Evolutionary conservation across 495 filamentous ascomycete genomes (phyloP), one percentile per base, ranked within the genome.

Genomic region (Neurospora tetrasperma): DNA sequence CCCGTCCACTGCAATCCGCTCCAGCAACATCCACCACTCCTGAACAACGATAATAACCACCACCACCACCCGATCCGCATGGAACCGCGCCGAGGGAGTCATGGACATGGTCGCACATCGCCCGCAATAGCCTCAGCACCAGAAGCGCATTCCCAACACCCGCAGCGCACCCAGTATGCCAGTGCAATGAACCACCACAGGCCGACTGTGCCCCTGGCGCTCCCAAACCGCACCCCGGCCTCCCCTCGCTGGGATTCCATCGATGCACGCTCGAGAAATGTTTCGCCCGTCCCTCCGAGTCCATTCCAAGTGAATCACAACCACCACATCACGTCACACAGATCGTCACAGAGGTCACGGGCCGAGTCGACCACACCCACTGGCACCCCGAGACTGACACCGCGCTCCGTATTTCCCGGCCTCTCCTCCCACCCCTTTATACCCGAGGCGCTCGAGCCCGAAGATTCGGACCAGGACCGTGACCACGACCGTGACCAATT

Each of bases 201-300:
- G 54, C 54, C 54, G 54, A 27, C 54, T 66, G 27, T 66, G 54
- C 54, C 54, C 54, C 27, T 66, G 54, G 27, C 54, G 54, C 54
- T 66, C 54, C 54, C 54, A 27, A 66, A 66, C 54, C 54, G 54
- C 27, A 66, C 27, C 54, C 54, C 54, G 54, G 54, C 42, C 39
- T 85, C 84, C 6, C 80, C 84, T 16, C 80, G 83, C 71, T 85
- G 84, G 82, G 83, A 85, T 69, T 84, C 84, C 46, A 76, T 84
- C 41, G 54, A 66, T 35, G 54, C 54, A 66, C 54, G 54, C 54
- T 75, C 76, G 11, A 79, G 73, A 69, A 75, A 69, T 71, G 40
- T 70, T 16, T 70, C 73, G 35, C 69, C 72, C 39, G 16, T 71
- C 42, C 72, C 42, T 69, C 75, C 74, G 44, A 73, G 62, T 70